Evolutionary conservation across 192 early-diverging fungal genomes (phyloP).

Genomic region (Rhizophagus clarus): DNA sequence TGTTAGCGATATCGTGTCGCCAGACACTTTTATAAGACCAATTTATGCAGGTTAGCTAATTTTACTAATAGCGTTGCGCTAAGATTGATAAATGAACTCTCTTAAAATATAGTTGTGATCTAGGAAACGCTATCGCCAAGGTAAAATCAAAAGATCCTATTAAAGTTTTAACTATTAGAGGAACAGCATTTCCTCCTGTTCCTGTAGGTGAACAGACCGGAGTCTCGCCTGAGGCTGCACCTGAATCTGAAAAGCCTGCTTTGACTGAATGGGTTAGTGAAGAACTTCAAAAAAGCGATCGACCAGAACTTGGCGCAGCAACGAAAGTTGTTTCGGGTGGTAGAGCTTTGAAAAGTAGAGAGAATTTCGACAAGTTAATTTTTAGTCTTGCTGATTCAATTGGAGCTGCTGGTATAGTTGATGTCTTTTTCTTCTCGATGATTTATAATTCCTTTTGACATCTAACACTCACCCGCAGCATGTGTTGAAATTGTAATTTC

Average conservation of each 20-base stretch:
- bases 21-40: slow-evolving; percentile 91
- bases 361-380: slow-evolving; percentile 86
- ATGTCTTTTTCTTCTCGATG: background rate
- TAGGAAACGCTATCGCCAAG: slow-evolving; percentile 94
- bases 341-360: slow-evolving; percentile 94
- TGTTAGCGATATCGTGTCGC: slow-evolving; percentile 74
- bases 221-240: slow-evolving; percentile 70
- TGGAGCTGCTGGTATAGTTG: slow-evolving; percentile 78
- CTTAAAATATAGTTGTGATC: background rate
- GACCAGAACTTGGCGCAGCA: slow-evolving; percentile 87
- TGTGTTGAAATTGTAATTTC: no score
- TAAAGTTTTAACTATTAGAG: slow-evolving; percentile 90
- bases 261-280: slow-evolving; percentile 84
- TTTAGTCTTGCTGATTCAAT: slow-evolving; percentile 94
- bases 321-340: slow-evolving; percentile 93
- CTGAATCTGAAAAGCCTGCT: slow-evolving; percentile 56
- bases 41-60: slow-evolving; percentile 86
- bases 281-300: slow-evolving; percentile 91
- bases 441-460: background rate
- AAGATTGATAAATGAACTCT: background rate
- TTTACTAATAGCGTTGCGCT: background rate
- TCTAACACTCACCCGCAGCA: no score
- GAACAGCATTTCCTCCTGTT: slow-evolving; percentile 86
- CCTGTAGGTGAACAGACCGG: slow-evolving; percentile 46
- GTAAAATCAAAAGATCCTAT: slow-evolving; percentile 87